Percentiles rank a stretch among this genome's conserved stretches.
phyloP scores from a whole-genome alignment of 306 rosid species.

The Prunus campanulata region DNA sequence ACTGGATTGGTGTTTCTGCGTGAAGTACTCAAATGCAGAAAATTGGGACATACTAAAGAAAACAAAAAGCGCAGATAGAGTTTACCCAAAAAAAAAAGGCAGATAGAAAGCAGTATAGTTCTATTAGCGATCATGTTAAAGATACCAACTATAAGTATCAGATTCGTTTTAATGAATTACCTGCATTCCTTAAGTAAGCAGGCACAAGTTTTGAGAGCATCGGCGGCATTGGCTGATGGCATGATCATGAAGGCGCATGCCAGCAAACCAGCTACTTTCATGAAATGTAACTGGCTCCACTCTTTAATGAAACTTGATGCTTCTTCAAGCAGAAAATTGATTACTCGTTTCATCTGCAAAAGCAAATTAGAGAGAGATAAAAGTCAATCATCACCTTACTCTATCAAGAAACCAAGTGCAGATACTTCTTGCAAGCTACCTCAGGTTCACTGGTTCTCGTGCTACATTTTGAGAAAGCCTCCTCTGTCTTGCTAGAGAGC shows the following conservation, averaged over 20 bases:
- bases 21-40: background rate
- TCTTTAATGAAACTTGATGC: constrained; percentile 27
- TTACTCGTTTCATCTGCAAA: constrained; percentile 28
- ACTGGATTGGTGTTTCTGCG: background rate
- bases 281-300: constrained; percentile 48
- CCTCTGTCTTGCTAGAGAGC: constrained; percentile 24
- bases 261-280: constrained; percentile 51
- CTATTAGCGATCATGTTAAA: background rate
- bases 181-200: constrained; percentile 96
- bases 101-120: background rate
- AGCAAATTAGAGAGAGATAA: constrained; percentile 5
- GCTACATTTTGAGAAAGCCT: constrained; percentile 24
- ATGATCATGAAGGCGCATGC: constrained; percentile 49
- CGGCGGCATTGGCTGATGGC: constrained; percentile 85
- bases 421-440: constrained; percentile 32
- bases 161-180: constrained; percentile 30
- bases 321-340: constrained; percentile 28
- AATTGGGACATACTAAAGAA: background rate
- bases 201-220: constrained; percentile 91
- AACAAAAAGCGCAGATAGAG: background rate
- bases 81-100: background rate
- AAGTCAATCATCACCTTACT: background rate
- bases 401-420: constrained; percentile 11
- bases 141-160: background rate
- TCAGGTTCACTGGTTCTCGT: constrained; percentile 25